These are phyloP conservation scores for Pseudonectria foliicola DNA, from an alignment of 2,329 filamentous ascomycete species.

Conservation along the genomic window DNA sequence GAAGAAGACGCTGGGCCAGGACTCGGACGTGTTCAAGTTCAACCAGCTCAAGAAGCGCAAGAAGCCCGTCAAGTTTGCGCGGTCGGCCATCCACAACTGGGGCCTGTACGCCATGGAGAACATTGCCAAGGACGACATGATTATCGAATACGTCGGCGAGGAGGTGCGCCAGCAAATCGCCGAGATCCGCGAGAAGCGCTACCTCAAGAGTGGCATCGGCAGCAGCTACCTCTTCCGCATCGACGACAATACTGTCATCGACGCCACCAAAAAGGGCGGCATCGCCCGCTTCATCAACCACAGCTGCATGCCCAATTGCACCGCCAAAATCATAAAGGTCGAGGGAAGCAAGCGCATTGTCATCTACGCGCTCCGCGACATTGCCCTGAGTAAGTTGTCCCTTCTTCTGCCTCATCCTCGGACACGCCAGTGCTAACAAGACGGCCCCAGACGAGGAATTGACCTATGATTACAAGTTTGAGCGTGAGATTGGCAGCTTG, in stretches of 20 bases:
- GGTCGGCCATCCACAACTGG: slow-evolving; percentile 98
- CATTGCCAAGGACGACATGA: slow-evolving; percentile 97
- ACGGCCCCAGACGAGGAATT: slow-evolving; percentile 81
- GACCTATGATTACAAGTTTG: slow-evolving; percentile 99
- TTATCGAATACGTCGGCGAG: slow-evolving; percentile 98
- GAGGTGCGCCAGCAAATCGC: slow-evolving; percentile 95
- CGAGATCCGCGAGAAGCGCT: slow-evolving; percentile 87
- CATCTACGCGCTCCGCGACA: slow-evolving; percentile 95
- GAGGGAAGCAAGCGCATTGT: slow-evolving; percentile 98
- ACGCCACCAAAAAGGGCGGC: slow-evolving; percentile 96
- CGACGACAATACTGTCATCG: slow-evolving; percentile 94
- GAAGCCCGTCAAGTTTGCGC: slow-evolving; percentile 96
- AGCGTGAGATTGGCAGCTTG: slow-evolving; percentile 88
- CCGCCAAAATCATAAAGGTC: slow-evolving; percentile 98
- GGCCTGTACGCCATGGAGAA: slow-evolving; percentile 96
- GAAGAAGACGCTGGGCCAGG: slow-evolving; percentile 74
- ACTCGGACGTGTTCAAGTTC: slow-evolving; percentile 90
- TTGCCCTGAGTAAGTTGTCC: slow-evolving; percentile 72
- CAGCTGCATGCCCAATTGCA: slow-evolving; percentile 96
- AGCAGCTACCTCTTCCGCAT: slow-evolving; percentile 98
- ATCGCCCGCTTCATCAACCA: slow-evolving; percentile 99
- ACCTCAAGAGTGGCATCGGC: slow-evolving; percentile 92
- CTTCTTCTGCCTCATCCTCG: background rate
- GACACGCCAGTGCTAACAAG: slow-evolving; percentile 17
- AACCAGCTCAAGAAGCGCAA: slow-evolving; percentile 99